phyloP scores from a whole-genome alignment of 805 yeast species.

The Cyberlindnera galapagoensis region DNA sequence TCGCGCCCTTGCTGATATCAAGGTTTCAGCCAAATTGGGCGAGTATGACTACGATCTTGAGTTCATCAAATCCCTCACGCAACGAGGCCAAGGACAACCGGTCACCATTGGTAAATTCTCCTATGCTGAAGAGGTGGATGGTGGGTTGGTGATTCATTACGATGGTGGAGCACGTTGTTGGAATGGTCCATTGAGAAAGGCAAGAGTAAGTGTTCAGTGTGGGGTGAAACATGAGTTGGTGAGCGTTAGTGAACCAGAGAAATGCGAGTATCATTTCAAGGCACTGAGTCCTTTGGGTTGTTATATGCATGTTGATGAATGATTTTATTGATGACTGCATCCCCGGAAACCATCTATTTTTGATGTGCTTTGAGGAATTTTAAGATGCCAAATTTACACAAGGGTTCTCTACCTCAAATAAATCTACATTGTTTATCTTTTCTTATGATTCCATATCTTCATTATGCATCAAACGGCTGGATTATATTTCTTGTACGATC shows the following conservation, averaged over 20 bases:
- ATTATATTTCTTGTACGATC: too few relatives aligned
- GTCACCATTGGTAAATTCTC: conserved; percentile 44
- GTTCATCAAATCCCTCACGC: conserved; percentile 49
- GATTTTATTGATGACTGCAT: too few relatives aligned
- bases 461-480: too few relatives aligned
- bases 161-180: conserved; percentile 76
- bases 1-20: conserved; percentile 45
- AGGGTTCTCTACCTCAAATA: too few relatives aligned
- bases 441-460: too few relatives aligned
- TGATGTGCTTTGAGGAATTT: too few relatives aligned
- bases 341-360: too few relatives aligned
- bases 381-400: too few relatives aligned
- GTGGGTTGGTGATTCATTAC: conserved; percentile 35
- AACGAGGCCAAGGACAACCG: conserved; percentile 38
- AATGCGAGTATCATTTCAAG: conserved; percentile 67
- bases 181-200: conserved; percentile 87
- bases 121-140: conserved; percentile 25
- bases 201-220: conserved; percentile 58
- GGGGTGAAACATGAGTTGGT: conserved; percentile 50
- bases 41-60: conserved; percentile 67
- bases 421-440: too few relatives aligned
- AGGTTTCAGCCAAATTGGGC: conserved; percentile 48
- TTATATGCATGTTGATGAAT: too few relatives aligned
- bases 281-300: conserved; percentile 38
- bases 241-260: conserved; percentile 82